A percentile compares a stretch with the other conserved stretches of the same genome.
Conservation (phyloP, 2,329 filamentous ascomycete species). For the Colletotrichum tanaceti region DNA sequence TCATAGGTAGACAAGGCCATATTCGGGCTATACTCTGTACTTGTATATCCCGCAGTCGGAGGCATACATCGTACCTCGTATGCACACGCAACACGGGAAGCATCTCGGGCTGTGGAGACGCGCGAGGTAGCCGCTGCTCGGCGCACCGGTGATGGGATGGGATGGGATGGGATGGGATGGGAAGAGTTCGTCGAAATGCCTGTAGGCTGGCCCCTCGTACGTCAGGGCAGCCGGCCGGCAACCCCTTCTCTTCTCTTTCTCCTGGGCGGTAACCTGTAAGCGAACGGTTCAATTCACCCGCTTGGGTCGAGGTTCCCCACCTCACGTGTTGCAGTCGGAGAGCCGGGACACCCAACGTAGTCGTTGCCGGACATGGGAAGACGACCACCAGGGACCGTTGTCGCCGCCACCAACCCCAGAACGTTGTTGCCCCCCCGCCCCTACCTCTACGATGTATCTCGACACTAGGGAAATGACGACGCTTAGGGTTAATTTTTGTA, state of each 20-base stretch:
- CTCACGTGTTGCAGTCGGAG: conserved; percentile 39
- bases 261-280: not conserved
- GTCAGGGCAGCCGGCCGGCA: conserved; percentile 14
- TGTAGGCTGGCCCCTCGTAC: no score
- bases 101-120: conserved; percentile 26
- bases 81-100: not conserved
- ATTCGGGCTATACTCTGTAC: conserved; percentile 11
- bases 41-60: conserved; percentile 16
- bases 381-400: conserved; percentile 23
- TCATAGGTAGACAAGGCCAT: not conserved
- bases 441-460: conserved; percentile 24
- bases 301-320: conserved; percentile 29
- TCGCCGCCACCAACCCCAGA: not conserved
- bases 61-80: not conserved
- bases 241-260: not conserved
- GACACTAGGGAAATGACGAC: conserved; percentile 37
- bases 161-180: conserved; percentile 40
- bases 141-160: conserved; percentile 33
- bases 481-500: conserved; percentile 38
- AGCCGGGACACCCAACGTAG: conserved; percentile 23
- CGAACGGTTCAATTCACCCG: conserved; percentile 27
- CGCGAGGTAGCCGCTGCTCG: conserved; percentile 16
- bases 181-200: conserved; percentile 37
- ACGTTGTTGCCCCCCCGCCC: not conserved
- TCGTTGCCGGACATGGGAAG: conserved; percentile 32